A percentile compares a stretch with the other conserved stretches of the same genome.
Conservation (phyloP, 305 asterid genomes). For the Solanum hybrid region DNA sequence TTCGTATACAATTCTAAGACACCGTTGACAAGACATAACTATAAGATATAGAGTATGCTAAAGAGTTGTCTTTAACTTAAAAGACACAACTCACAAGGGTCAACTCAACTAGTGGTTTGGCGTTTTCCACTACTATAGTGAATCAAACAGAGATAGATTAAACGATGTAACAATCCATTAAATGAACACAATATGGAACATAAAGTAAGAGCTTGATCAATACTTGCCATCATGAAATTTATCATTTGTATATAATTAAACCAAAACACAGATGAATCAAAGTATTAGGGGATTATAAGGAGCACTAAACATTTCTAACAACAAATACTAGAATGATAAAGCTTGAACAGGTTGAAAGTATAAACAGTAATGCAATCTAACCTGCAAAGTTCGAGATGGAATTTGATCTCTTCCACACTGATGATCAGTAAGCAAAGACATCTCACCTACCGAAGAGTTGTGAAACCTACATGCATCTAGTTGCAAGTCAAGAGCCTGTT, state of each 20-base stretch:
- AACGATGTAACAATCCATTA: background rate
- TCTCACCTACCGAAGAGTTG: conserved; percentile 24
- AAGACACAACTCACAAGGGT: background rate
- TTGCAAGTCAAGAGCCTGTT: conserved; percentile 34
- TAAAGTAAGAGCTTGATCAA: background rate
- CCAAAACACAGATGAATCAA: background rate
- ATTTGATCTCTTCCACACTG: conserved; percentile 26
- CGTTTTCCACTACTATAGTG: background rate
- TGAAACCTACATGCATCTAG: conserved; percentile 26
- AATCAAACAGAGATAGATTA: background rate
- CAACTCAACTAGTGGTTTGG: background rate
- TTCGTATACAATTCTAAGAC: background rate
- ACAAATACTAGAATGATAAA: background rate
- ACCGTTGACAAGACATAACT: background rate
- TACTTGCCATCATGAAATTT: background rate
- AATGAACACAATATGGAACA: no score
- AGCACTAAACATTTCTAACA: background rate
- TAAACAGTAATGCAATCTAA: conserved; percentile 6
- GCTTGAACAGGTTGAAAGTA: background rate
- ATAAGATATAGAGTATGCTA: background rate
- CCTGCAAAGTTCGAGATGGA: conserved; percentile 28
- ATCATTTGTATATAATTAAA: background rate
- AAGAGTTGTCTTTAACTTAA: background rate
- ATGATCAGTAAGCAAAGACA: conserved; percentile 29
- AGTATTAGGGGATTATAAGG: background rate